These are phyloP conservation scores for Amoebophrya sp. DNA, from an alignment of 169 alveolate species.

Conservation along the genomic window DNA sequence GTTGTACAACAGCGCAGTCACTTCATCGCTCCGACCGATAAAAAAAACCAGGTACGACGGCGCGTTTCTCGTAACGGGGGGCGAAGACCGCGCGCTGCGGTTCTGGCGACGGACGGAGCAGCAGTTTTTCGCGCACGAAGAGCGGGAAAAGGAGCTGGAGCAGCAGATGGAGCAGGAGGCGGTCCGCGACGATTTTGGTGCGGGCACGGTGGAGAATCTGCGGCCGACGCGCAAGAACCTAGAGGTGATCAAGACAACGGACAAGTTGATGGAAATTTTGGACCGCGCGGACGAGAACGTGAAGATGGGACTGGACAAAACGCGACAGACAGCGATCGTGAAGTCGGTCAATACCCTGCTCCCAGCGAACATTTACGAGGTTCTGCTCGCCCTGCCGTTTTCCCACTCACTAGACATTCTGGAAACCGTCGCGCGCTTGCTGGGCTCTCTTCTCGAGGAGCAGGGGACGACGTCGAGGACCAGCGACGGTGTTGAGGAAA, in stretches of 20 bases:
- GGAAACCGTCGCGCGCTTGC: not conserved
- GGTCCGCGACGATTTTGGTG: slow-evolving; percentile 57
- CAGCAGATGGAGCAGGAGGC: slow-evolving; percentile 67
- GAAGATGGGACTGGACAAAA: not conserved
- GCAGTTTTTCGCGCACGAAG: slow-evolving; percentile 61
- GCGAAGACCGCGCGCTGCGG: slow-evolving; percentile 23
- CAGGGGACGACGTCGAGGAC: too few species aligned
- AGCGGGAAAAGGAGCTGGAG: slow-evolving; percentile 68
- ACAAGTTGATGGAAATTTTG: slow-evolving; percentile 16
- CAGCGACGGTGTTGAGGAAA: too few species aligned
- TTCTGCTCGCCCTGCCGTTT: not conserved
- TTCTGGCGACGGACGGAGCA: slow-evolving; percentile 29
- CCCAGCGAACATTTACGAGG: slow-evolving; percentile 14
- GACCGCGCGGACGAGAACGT: slow-evolving; percentile 17
- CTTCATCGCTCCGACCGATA: not conserved
- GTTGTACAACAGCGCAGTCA: too few species aligned
- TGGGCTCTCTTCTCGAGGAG: not conserved
- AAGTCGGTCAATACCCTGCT: not conserved
- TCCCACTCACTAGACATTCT: not conserved
- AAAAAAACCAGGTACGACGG: slow-evolving; percentile 26
- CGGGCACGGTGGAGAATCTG: slow-evolving; percentile 37
- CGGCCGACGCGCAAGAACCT: slow-evolving; percentile 20
- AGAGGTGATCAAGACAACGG: slow-evolving; percentile 34
- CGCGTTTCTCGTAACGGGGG: slow-evolving; percentile 50
- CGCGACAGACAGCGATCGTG: not conserved